Conservation (phyloP, 2,329 filamentous ascomycete genomes). For the Aspergillus candidus region DNA sequence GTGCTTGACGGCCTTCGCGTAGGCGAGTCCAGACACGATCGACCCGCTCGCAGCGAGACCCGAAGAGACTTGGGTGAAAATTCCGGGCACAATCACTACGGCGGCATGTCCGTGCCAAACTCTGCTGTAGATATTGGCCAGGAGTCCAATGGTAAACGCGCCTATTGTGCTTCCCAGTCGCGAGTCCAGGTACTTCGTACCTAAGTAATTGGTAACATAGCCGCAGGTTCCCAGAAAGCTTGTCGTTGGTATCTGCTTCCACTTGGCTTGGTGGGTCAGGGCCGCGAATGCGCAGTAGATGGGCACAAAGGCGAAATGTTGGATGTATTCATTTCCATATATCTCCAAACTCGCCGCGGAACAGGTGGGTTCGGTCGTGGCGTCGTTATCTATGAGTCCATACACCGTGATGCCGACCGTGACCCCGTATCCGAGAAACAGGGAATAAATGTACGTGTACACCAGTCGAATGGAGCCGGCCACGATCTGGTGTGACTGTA, state of each 20-base stretch:
- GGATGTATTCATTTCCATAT: slow-evolving; percentile 39
- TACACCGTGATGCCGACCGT: slow-evolving; percentile 59
- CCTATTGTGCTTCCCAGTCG: slow-evolving; percentile 72
- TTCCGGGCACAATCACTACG: slow-evolving; percentile 76
- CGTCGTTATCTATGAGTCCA: slow-evolving; percentile 51
- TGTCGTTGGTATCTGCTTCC: slow-evolving; percentile 69
- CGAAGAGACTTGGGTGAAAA: slow-evolving; percentile 63
- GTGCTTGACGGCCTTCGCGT: slow-evolving; percentile 46
- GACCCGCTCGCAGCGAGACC: slow-evolving; percentile 52
- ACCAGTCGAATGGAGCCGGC: slow-evolving; percentile 50
- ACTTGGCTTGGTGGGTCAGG: slow-evolving; percentile 74
- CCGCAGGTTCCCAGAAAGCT: slow-evolving; percentile 64
- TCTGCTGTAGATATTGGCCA: slow-evolving; percentile 71
- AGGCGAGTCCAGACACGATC: slow-evolving; percentile 49
- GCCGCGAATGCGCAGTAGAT: slow-evolving; percentile 67
- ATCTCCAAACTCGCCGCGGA: slow-evolving; percentile 34
- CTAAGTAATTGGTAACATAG: slow-evolving; percentile 42
- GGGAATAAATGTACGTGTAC: slow-evolving; percentile 60
- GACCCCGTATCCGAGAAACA: slow-evolving; percentile 65
- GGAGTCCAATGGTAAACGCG: slow-evolving; percentile 66
- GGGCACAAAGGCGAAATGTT: slow-evolving; percentile 65
- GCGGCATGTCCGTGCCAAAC: slow-evolving; percentile 69
- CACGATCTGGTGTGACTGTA: slow-evolving; percentile 62
- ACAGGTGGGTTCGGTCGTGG: slow-evolving; percentile 45
- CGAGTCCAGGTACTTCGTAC: slow-evolving; percentile 59